Base-by-base conservation (phyloP, 176 grass and related monocot genomes). In the Carex pumila region DNA sequence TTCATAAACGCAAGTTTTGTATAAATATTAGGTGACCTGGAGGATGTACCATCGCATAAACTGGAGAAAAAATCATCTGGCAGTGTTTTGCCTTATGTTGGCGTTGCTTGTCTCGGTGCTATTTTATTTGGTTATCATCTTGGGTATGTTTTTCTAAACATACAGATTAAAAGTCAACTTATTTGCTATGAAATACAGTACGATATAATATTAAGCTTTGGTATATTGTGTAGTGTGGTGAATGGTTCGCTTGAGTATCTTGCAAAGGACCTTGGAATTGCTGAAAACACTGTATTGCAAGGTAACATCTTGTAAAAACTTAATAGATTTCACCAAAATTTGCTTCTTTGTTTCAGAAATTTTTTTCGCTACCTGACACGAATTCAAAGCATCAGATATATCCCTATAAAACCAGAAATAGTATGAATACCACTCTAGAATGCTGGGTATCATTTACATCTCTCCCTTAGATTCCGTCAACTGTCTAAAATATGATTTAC, bases 91-190 rank as follows among this genome's bases (percentile, higher is more conserved):
- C 91, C 89, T 79, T 99, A 99, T 84, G 96, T 99, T 81, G 96
- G 88, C 30, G 93, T 99, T 81, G 96, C 96, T 79, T 99, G 96
- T 65, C 93, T 99, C 82, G 93, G 96, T 47, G 93, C 96, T 71
- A 92, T 99, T 92, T 41, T 99, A 52, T 99, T 99, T 88, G 96
- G 96, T 58, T 99, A 95, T 80, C 96, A 99, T 90, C 92, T 99
- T 71, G 96, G 89, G 96, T 99, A 92, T 89, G 13, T 77, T 77
- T 71, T 31, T 34, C 50, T 77, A 18, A 18, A 57, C 43, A 14
- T 47, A 73, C 34, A 34, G 4, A 77, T 3, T 55, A 32, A 56
- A 77, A 9, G 22, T 32, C 25, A 53, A 53, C 2, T 15, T 56
- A 17, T 56, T 77, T 77, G 22, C 73, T 77, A 55, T 66, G 4